Percentiles rank a stretch among this genome's conserved stretches.
phyloP scores from a whole-genome alignment of 2,329 filamentous ascomycete genomes.

The Chaetoscypha palmicola region DNA sequence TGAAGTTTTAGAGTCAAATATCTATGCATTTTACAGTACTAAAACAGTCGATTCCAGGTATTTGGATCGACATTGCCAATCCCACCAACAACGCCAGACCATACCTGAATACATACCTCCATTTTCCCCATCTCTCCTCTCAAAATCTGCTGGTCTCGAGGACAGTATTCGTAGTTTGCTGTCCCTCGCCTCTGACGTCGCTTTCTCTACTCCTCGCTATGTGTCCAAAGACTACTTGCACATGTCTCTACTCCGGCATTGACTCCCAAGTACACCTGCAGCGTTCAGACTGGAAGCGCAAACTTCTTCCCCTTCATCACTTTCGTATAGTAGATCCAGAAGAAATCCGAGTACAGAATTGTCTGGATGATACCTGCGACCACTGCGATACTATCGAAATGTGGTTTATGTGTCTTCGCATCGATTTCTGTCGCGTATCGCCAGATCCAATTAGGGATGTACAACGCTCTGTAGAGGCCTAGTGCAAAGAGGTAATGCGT shows the following conservation, averaged over 20 bases:
- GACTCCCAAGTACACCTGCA: too few species aligned
- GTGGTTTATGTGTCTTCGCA: slow-evolving; percentile 25
- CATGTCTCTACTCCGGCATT: too few species aligned
- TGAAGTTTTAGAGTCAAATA: not conserved
- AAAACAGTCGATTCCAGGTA: too few species aligned
- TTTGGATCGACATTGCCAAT: too few species aligned
- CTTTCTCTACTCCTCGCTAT: too few species aligned
- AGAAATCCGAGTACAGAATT: slow-evolving; percentile 95
- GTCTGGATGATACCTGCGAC: slow-evolving; percentile 89
- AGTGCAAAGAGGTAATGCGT: slow-evolving; percentile 96
- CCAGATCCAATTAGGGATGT: slow-evolving; percentile 99
- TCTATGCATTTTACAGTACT: not conserved
- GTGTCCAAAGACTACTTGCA: too few species aligned
- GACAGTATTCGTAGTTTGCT: too few species aligned
- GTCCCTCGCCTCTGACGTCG: too few species aligned
- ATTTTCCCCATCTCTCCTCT: too few species aligned
- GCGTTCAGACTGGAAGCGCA: slow-evolving; percentile 66
- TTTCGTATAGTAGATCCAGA: slow-evolving; percentile 99
- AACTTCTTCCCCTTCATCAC: slow-evolving; percentile 85
- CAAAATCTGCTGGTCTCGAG: too few species aligned
- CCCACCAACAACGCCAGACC: too few species aligned
- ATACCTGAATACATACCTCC: too few species aligned
- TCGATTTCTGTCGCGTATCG: slow-evolving; percentile 68
- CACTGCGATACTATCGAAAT: slow-evolving; percentile 82
- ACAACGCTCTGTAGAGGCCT: slow-evolving; percentile 83